Base-by-base conservation (phyloP, 352 stramenopile species). In the Thalassiosira mediterranea region DNA sequence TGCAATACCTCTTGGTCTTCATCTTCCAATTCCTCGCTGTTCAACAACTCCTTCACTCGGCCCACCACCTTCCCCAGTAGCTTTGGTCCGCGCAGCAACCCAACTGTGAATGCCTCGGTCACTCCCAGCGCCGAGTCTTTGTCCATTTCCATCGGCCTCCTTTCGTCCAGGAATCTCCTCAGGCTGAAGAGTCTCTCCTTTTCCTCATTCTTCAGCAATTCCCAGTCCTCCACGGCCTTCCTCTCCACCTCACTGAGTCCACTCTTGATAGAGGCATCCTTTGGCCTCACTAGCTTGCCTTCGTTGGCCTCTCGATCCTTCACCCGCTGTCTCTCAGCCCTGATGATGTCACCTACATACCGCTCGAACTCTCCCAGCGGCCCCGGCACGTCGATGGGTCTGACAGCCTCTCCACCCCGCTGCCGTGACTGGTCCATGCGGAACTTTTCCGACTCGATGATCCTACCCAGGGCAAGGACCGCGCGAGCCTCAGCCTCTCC, bases 361-460 rank as follows among this genome's bases (percentile, higher is more conserved):
- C 78, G 61, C 46, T 91, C 86, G 42, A 91, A 81, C 74, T 91
- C 86, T 1, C 86, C 86, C 26, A 91, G 38, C 3, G 86, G 86
- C 26, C 86, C 86, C 8, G 86, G 83, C 38, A 91, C 75, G 79
- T 91, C 86, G 49, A 91, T 90, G 0, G 86, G 86, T 32, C 86
- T 53, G 0, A 90, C 81, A 11, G 72, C 48, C 26, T 82, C 76
- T 5, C 80, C 75, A 40, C 83, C 86, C 15, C 76, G 60, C 19
- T 21, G 62, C 53, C 58, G 63, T 40, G 75, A 88, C 66, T 88
- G 81, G 66, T 84, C 48, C 70, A 85, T 81, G 58, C 86, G 62
- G 23, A 85, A 44, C 47, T 73, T 79, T 65, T 92, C 86, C 0
- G 83, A 80, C 25, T 87, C 57, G 10, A 77, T 61, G 52, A 92